phyloP scores from a whole-genome alignment of 169 alveolate species.

The Blepharisma undulans region DNA sequence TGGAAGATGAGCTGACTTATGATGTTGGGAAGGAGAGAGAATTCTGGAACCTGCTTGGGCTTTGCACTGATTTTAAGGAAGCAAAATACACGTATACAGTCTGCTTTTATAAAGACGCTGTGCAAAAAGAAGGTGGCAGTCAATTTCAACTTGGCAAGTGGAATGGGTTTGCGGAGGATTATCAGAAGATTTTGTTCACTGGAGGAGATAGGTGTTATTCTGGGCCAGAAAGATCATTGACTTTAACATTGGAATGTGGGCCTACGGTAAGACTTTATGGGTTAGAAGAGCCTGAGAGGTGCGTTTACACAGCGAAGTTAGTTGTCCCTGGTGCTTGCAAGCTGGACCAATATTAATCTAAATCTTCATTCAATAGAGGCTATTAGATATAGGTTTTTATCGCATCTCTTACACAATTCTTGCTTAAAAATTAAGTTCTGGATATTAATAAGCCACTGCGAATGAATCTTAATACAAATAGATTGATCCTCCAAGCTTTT shows the following conservation, averaged over 20 bases:
- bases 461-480: too few species aligned
- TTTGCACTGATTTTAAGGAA: background rate
- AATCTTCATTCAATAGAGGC: background rate
- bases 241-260: background rate
- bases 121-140: background rate
- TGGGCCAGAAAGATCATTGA: background rate
- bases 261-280: background rate
- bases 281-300: background rate
- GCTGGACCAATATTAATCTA: background rate
- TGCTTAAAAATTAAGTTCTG: background rate
- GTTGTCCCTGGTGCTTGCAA: background rate
- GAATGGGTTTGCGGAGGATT: conserved; percentile 8
- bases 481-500: background rate
- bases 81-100: conserved; percentile 23
- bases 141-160: background rate
- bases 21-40: conserved; percentile 17
- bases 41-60: background rate
- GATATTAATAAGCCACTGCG: too few species aligned
- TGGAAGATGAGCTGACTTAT: background rate
- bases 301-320: background rate
- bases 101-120: background rate
- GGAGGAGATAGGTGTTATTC: conserved; percentile 3
- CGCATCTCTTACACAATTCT: background rate
- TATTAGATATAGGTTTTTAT: background rate
- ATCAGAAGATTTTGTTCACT: background rate